Evolutionary conservation across 202 grass and related monocot species (phyloP), one percentile per base, ranked within the genome.

Genomic region (Panicum hallii): DNA sequence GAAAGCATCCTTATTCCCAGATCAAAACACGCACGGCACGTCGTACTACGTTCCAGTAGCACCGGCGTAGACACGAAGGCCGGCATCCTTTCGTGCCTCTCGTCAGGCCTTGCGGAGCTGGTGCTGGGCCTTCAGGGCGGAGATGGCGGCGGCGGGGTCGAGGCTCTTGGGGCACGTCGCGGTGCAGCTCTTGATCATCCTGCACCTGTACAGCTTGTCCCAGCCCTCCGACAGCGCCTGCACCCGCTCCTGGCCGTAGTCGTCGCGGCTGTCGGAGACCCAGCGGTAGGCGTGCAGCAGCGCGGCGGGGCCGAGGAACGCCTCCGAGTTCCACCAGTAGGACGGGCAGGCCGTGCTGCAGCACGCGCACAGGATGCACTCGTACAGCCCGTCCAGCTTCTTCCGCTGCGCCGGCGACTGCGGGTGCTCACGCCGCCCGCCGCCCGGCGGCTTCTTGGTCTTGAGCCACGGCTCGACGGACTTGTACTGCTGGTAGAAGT

Each of bases 401-500:
- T 75, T 88, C 77, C 94, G 70, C 68, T 94, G 61, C 26, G 17
- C 82, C 26, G 86, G 92, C 53, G 80, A 89, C 72, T 88, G 90
- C 69, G 32, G 52, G 67, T 91, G 77, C 84, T 94, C 90, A 13
- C 82, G 60, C 64, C 81, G 64, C 1, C 3, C 26, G 22, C 74
- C 50, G 47, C 58, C 72, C 22, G 88, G 89, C 36, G 55, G 67
- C 79, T 80, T 65, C 38, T 47, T 82, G 9, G 79, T 60, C 79
- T 82, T 82, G 52, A 71, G 79, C 79, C 79, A 71, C 15, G 66
- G 79, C 66, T 82, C 79, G 1, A 82, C 0, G 40, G 79, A 91
- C 90, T 94, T 97, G 92, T 94, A 92, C 67, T 93, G 95, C 57
- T 91, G 90, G 74, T 90, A 98, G 83, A 93, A 98, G 71, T 38